These are phyloP conservation scores for Daedaleopsis sinensis DNA, from an alignment of 768 basidiomycete genomes.

Conservation along the genomic window DNA sequence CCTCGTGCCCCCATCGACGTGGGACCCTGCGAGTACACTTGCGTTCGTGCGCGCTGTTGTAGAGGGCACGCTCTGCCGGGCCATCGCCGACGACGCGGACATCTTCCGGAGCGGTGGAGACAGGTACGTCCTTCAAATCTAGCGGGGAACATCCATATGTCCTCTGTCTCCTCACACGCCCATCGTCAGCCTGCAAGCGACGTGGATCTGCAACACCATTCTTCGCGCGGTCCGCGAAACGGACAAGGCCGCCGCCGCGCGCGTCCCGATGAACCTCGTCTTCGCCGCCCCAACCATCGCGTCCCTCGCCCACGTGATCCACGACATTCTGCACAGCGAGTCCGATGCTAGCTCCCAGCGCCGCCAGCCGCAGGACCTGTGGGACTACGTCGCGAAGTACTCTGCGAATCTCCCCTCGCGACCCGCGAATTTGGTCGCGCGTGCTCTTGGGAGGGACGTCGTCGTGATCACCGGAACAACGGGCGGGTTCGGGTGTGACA, in stretches of 20 bases:
- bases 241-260: constrained; percentile 15
- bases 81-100: constrained; percentile 37
- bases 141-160: no score
- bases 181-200: constrained; percentile 33
- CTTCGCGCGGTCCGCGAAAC: constrained; percentile 32
- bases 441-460: constrained; percentile 19
- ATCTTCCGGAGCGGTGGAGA: constrained; percentile 45
- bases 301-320: no score
- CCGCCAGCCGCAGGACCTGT: constrained; percentile 3
- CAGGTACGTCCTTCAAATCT: no score
- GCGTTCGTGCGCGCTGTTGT: constrained; percentile 39
- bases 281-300: constrained; percentile 46
- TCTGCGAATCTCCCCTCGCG: constrained; percentile 8
- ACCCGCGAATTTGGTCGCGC: neutral
- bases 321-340: no score
- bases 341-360: neutral
- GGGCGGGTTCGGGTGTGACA: constrained; percentile 34
- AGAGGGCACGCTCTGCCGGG: constrained; percentile 32
- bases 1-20: constrained; percentile 30
- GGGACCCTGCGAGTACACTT: constrained; percentile 30
- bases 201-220: constrained; percentile 37
- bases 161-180: neutral
- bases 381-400: constrained; percentile 13
- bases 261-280: constrained; percentile 37
- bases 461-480: constrained; percentile 39